phyloP scores from a whole-genome alignment of 2,329 filamentous ascomycete genomes.

The Cladosporium colombiae region DNA sequence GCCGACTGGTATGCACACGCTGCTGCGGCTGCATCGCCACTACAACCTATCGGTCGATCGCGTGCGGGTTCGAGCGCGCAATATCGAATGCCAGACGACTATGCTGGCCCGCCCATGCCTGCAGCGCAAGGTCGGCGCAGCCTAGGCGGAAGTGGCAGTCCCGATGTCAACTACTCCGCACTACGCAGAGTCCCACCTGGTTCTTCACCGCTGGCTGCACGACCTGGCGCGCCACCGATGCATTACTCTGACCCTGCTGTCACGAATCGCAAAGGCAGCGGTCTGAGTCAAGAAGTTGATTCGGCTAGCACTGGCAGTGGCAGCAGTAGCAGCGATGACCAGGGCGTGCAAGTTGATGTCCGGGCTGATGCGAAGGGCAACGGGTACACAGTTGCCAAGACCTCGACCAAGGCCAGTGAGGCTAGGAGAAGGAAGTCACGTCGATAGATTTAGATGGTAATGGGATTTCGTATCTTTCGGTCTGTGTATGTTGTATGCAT shows the following conservation, averaged over 20 bases:
- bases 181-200: slow-evolving; percentile 32
- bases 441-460: slow-evolving; percentile 17
- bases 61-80: slow-evolving; percentile 42
- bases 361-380: slow-evolving; percentile 26
- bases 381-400: slow-evolving; percentile 27
- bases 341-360: slow-evolving; percentile 36
- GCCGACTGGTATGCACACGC: slow-evolving; percentile 39
- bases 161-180: slow-evolving; percentile 39
- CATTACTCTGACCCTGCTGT: slow-evolving; percentile 25
- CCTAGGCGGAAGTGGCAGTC: slow-evolving; percentile 36
- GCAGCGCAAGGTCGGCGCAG: slow-evolving; percentile 37
- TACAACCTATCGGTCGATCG: slow-evolving; percentile 38
- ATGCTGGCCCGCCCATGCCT: slow-evolving; percentile 34
- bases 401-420: slow-evolving; percentile 10
- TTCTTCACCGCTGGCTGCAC: slow-evolving; percentile 28
- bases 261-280: slow-evolving; percentile 25
- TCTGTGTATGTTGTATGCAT: slow-evolving; percentile 4
- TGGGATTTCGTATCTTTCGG: background rate
- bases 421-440: slow-evolving; percentile 16
- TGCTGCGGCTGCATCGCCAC: slow-evolving; percentile 19
- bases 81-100: slow-evolving; percentile 39
- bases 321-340: slow-evolving; percentile 27
- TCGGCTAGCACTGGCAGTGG: slow-evolving; percentile 26
- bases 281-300: slow-evolving; percentile 27
- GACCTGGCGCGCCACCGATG: slow-evolving; percentile 14